Conservation (phyloP, 805 yeast species). For the Myxozyma neotropica region DNA sequence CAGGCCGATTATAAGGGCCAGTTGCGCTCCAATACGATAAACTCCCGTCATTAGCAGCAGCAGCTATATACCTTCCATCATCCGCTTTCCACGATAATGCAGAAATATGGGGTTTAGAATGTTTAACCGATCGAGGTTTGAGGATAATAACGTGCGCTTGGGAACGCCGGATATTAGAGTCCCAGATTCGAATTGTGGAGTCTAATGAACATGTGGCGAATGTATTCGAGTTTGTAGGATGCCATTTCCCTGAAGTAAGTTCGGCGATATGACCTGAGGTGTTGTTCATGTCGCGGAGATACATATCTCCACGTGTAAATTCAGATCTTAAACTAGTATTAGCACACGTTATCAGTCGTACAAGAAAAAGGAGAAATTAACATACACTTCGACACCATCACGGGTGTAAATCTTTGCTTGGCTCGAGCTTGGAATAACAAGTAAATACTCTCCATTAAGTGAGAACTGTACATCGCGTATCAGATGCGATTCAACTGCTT, state of each 20-base stretch:
- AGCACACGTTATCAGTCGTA: too few species aligned
- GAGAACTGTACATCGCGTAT: constrained; percentile 35
- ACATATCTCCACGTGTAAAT: constrained; percentile 43
- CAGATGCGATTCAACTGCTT: constrained; percentile 37
- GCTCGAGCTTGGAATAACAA: constrained; percentile 36
- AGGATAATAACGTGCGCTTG: constrained; percentile 41
- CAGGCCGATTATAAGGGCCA: constrained; percentile 40
- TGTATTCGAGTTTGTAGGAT: constrained; percentile 26
- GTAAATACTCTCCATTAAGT: constrained; percentile 32
- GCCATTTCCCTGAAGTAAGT: constrained; percentile 41
- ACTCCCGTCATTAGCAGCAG: constrained; percentile 35
- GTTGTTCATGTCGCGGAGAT: constrained; percentile 43
- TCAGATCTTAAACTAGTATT: too few species aligned
- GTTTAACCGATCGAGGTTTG: constrained; percentile 30
- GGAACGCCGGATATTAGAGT: constrained; percentile 32
- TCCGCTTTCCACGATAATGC: constrained; percentile 31
- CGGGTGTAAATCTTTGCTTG: constrained; percentile 38
- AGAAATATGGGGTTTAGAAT: constrained; percentile 27
- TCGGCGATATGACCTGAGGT: constrained; percentile 45
- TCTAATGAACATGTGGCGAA: constrained; percentile 42
- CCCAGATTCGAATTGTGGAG: constrained; percentile 46
- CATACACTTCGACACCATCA: constrained; percentile 37
- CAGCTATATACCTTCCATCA: constrained; percentile 33
- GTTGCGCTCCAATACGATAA: constrained; percentile 37
- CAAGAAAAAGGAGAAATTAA: too few species aligned